Evolutionary conservation across 2,329 filamentous ascomycete genomes (phyloP).

Genomic region (Nigrospora oryzae): DNA sequence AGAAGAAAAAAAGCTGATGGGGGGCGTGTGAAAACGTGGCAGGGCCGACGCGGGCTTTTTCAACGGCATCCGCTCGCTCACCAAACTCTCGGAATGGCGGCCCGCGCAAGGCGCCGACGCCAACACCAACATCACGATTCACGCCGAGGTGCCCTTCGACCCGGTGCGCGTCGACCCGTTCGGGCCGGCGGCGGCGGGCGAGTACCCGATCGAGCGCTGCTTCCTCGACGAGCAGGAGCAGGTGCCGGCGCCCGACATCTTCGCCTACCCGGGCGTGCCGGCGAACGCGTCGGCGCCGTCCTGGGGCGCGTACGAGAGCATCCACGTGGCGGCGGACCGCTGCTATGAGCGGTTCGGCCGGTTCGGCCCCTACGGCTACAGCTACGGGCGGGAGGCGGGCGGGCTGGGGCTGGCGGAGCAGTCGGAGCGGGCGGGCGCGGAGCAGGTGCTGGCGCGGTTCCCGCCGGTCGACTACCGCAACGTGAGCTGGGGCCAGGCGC

Average conservation of each 20-base stretch:
- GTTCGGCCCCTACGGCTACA: conserved; percentile 59
- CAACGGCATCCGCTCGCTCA: conserved; percentile 17
- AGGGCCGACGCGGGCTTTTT: conserved; percentile 12
- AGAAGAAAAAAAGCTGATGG: not conserved
- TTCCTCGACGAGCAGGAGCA: conserved; percentile 40
- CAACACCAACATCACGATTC: conserved; percentile 11
- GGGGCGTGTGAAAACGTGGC: not conserved
- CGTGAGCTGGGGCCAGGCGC: conserved; percentile 23
- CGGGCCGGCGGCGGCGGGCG: not conserved
- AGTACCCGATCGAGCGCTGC: conserved; percentile 25
- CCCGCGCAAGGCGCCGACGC: conserved; percentile 14
- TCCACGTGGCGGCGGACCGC: conserved; percentile 54
- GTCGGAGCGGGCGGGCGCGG: conserved; percentile 51
- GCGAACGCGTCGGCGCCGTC: conserved; percentile 55
- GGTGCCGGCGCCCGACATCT: conserved; percentile 20
- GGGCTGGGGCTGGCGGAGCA: conserved; percentile 53
- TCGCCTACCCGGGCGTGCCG: conserved; percentile 51
- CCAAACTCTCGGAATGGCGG: conserved; percentile 17
- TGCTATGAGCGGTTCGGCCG: conserved; percentile 66
- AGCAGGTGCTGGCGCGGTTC: conserved; percentile 28
- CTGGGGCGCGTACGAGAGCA: conserved; percentile 54
- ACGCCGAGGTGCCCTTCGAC: conserved; percentile 14
- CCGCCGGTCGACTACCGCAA: conserved; percentile 26
- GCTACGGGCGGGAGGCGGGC: conserved; percentile 56
- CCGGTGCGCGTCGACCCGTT: conserved; percentile 16